phyloP scores from a whole-genome alignment of 352 stramenopile species.

The Phytophthora hybrid region DNA sequence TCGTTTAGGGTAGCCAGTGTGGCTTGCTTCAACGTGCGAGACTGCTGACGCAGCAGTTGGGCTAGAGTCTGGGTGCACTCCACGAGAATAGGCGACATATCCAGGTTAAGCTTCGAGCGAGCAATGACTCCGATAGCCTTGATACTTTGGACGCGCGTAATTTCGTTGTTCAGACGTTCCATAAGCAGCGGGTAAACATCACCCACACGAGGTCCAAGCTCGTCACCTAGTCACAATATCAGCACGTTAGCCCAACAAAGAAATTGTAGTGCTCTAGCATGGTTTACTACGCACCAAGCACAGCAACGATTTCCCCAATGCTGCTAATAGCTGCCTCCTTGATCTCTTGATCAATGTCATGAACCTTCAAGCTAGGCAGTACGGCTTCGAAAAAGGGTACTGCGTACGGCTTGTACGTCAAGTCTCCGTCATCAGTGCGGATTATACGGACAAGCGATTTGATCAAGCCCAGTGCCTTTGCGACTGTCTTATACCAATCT shows the following conservation, averaged over 20 bases:
- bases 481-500: conserved; percentile 99
- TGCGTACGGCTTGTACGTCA: conserved; percentile 66
- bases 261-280: neutral
- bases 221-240: conserved; percentile 60
- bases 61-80: conserved; percentile 90
- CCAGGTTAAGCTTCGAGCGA: conserved; percentile 83
- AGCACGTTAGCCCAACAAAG: conserved; percentile 13
- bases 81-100: conserved; percentile 93
- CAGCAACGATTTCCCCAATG: conserved; percentile 90
- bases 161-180: conserved; percentile 98
- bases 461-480: conserved; percentile 95
- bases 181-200: conserved; percentile 94
- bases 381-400: conserved; percentile 92
- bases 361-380: conserved; percentile 93
- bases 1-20: conserved; percentile 93
- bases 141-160: conserved; percentile 97
- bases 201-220: conserved; percentile 78
- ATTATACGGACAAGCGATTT: conserved; percentile 91
- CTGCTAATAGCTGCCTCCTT: conserved; percentile 97
- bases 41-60: conserved; percentile 95
- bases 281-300: conserved; percentile 51
- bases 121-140: conserved; percentile 95
- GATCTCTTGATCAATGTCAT: conserved; percentile 99
- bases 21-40: conserved; percentile 95
- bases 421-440: conserved; percentile 46